Base-by-base conservation (phyloP, 2,329 filamentous ascomycete species). In the Neofusicoccum kwambonambiense region DNA sequence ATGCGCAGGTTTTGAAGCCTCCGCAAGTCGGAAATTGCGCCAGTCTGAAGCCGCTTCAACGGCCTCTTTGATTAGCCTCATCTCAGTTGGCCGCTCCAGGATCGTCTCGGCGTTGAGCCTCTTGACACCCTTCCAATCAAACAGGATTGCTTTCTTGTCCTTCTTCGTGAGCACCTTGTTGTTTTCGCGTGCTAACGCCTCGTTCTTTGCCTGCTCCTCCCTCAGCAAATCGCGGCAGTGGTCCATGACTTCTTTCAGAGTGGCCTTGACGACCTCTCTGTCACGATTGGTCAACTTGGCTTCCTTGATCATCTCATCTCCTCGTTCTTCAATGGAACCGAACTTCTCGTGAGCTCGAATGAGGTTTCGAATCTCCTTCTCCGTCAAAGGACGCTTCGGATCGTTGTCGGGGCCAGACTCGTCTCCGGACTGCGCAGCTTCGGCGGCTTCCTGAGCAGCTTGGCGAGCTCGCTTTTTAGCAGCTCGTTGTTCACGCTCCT, bases 81-180 rank as follows among this genome's bases (percentile, higher is more conserved):
- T 90, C 73, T 98, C 94, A 52, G 89, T 87, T 0, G 95, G 94
- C 8, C 96, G 89, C 70, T 98, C 94, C 11, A 97, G 87, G 63
- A 97, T 90, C 0, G 95, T 98, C 78, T 97, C 93, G 0, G 95
- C 95, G 74, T 99, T 99, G 72, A 97, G 87, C 71, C 96, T 93
- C 78, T 96, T 96, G 58, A 97, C 90, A 64, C 93, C 92, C 51
- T 90, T 89, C 78, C 93, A 97, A 75, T 98, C 93, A 72, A 99
- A 97, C 50, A 99, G 82, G 17, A 99, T 92, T 0, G 95, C 95
- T 78, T 99, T 99, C 78, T 92, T 92, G 75, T 99, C 95, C 77
- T 99, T 99, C 82, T 98, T 97, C 0, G 94, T 96, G 63, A 96
- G 79, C 2, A 88, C 85, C 75, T 95, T 96, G 73, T 92, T 92